Conservation (phyloP, 208 protist species). For the Leishmania arabica region DNA sequence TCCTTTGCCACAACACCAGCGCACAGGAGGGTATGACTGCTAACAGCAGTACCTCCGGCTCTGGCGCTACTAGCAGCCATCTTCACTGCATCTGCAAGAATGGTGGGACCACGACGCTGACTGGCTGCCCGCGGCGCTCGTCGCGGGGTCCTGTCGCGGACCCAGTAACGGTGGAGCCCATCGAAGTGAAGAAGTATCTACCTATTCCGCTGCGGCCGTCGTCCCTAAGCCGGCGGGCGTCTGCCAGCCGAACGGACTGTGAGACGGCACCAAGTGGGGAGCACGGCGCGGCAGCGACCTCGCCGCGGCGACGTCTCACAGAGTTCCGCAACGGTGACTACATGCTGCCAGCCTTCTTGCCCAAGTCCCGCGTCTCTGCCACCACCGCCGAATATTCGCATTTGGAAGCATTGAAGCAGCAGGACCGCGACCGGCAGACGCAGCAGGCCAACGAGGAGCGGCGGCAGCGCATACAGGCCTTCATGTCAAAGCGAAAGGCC, state of each 20-base stretch:
- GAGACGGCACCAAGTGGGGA: neutral
- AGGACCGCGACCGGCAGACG: conserved; percentile 18
- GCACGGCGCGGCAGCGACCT: neutral
- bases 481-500: conserved; percentile 55
- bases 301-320: conserved; percentile 30
- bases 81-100: neutral
- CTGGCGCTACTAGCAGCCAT: neutral
- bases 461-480: conserved; percentile 62
- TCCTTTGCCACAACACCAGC: conserved; percentile 6
- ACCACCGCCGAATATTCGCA: conserved; percentile 12
- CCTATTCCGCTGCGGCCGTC: neutral
- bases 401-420: conserved; percentile 5
- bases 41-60: neutral
- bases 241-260: neutral
- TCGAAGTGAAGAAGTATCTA: conserved; percentile 2
- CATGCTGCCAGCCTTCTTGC: conserved; percentile 8
- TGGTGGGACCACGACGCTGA: neutral
- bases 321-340: conserved; percentile 27
- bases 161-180: conserved; percentile 12
- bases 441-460: conserved; percentile 65
- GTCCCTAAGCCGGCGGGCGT: neutral
- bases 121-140: neutral
- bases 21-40: neutral
- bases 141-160: conserved; percentile 5
- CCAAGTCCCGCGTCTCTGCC: conserved; percentile 7